A percentile compares a stretch with the other conserved stretches of the same genome.
phyloP scores from a whole-genome alignment of 805 yeast species.

The Lachancea quebecensis region DNA sequence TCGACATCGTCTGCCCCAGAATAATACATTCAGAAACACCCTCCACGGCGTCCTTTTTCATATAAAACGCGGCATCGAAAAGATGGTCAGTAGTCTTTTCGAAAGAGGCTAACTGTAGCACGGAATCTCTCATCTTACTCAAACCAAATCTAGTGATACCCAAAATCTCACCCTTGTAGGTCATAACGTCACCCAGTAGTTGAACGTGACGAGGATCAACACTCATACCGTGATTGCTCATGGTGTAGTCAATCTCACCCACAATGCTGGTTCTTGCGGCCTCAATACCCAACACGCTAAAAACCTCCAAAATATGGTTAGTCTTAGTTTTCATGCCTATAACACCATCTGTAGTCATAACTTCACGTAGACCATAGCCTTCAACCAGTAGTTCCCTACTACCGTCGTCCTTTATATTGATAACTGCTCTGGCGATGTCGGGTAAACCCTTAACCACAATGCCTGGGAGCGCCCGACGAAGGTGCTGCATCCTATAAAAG shows the following conservation, averaged over 20 bases:
- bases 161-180: conserved; percentile 94
- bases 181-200: conserved; percentile 95
- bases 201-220: conserved; percentile 99
- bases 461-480: conserved; percentile 76
- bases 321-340: conserved; percentile 81
- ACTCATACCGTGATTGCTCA: conserved; percentile 99
- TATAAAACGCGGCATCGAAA: conserved; percentile 96
- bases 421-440: conserved; percentile 91
- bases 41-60: conserved; percentile 92
- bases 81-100: conserved; percentile 98
- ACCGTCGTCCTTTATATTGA: conserved; percentile 80
- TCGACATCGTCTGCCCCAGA: conserved; percentile 93
- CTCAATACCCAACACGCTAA: conserved; percentile 88
- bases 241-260: conserved; percentile 91
- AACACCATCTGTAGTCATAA: conserved; percentile 97
- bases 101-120: conserved; percentile 90
- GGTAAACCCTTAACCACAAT: conserved; percentile 92
- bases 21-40: conserved; percentile 98
- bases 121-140: conserved; percentile 98
- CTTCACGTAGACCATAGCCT: conserved; percentile 94
- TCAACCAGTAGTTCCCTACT: conserved; percentile 90
- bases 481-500: conserved; percentile 82
- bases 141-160: conserved; percentile 98
- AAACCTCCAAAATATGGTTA: conserved; percentile 87
- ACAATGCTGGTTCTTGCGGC: conserved; percentile 94